These are phyloP conservation scores for Seminavis robusta DNA, from an alignment of 108 stramenopile genomes.

Conservation along the genomic window DNA sequence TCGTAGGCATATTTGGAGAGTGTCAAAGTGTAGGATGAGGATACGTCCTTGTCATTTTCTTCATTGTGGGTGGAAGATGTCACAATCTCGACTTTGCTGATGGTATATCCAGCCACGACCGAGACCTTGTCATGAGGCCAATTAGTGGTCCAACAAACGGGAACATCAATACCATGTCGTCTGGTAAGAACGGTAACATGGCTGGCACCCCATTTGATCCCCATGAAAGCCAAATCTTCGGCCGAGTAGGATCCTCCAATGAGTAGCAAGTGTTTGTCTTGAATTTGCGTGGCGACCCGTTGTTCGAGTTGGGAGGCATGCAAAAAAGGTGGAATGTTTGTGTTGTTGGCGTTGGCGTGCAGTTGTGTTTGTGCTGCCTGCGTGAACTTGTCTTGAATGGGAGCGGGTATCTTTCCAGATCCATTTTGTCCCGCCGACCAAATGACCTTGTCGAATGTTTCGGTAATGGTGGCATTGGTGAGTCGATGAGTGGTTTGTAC, in stretches of 20 bases:
- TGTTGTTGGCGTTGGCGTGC: neutral
- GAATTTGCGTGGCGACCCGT: too few relatives aligned
- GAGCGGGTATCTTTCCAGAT: constrained; percentile 23
- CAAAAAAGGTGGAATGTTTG: neutral
- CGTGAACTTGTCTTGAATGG: too few relatives aligned
- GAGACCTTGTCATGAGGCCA: constrained; percentile 54
- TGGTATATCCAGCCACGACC: constrained; percentile 2
- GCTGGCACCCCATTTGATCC: constrained; percentile 42
- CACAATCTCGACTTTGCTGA: constrained; percentile 3
- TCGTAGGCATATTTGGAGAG: too few relatives aligned
- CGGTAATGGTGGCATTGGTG: constrained; percentile 3
- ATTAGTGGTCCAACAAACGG: constrained; percentile 4
- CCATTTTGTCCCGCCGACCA: constrained; percentile 65
- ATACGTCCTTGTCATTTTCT: too few relatives aligned
- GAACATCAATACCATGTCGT: constrained; percentile 4
- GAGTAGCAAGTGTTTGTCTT: constrained; percentile 40
- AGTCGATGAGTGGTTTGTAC: constrained; percentile 12
- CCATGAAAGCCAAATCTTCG: constrained; percentile 53
- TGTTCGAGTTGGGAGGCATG: neutral
- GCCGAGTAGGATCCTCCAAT: constrained; percentile 55
- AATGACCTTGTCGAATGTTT: constrained; percentile 53
- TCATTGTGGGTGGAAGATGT: too few relatives aligned
- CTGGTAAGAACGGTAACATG: constrained; percentile 27
- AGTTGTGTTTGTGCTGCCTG: neutral
- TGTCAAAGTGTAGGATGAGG: too few relatives aligned